phyloP scores from a whole-genome alignment of 495 filamentous ascomycete species.

The Neurospora sp. region DNA sequence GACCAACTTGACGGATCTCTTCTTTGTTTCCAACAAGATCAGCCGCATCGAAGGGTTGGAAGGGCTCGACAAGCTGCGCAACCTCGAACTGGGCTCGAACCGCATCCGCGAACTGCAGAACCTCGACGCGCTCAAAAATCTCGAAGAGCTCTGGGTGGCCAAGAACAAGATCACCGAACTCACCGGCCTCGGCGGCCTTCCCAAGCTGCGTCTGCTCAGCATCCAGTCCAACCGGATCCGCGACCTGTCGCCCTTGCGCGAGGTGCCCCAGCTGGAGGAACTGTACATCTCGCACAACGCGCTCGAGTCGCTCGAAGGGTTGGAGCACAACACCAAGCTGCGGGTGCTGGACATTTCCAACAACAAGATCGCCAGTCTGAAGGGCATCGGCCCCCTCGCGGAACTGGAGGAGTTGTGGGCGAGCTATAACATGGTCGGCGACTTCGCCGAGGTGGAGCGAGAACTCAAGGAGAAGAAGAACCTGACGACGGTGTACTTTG shows the following conservation, averaged over 20 bases:
- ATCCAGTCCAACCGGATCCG: slow-evolving; percentile 96
- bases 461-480: slow-evolving; percentile 68
- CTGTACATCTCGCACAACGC: slow-evolving; percentile 97
- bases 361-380: slow-evolving; percentile 70
- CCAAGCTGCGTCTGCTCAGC: slow-evolving; percentile 78
- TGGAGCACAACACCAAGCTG: slow-evolving; percentile 61
- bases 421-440: slow-evolving; percentile 71
- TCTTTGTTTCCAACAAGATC: slow-evolving; percentile 94
- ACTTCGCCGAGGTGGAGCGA: slow-evolving; percentile 75
- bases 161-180: slow-evolving; percentile 96
- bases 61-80: slow-evolving; percentile 59
- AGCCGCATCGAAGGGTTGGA: slow-evolving; percentile 75
- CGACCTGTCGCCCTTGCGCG: slow-evolving; percentile 60
- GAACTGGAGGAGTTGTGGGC: slow-evolving; percentile 90
- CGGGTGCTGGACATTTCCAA: slow-evolving; percentile 81
- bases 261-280: slow-evolving; percentile 76
- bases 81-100: slow-evolving; percentile 88
- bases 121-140: slow-evolving; percentile 58
- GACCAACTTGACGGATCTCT: slow-evolving; percentile 70
- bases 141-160: slow-evolving; percentile 91
- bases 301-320: slow-evolving; percentile 64
- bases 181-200: slow-evolving; percentile 57
- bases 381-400: slow-evolving; percentile 56
- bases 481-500: slow-evolving; percentile 90
- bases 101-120: slow-evolving; percentile 84